Evolutionary conservation across 352 stramenopile genomes (phyloP), one percentile per base, ranked within the genome.

Genomic region (Phytophthora meadii): DNA sequence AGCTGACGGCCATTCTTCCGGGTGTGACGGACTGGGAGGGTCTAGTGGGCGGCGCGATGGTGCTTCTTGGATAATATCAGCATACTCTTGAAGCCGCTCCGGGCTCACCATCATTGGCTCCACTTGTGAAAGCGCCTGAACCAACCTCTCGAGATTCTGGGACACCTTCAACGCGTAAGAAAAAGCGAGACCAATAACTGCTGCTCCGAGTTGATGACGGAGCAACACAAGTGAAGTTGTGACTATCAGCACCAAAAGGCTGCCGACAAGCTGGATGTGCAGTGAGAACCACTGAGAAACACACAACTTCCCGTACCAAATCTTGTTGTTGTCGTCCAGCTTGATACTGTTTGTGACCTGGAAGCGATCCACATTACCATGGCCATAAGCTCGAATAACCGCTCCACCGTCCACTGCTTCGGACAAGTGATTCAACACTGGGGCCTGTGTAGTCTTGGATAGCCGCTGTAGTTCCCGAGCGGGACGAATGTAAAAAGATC

Each of bases 151-250:
- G 0, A 89, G 76, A 42, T 70, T 92, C 10, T 81, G 70, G 0
- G 84, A 94, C 14, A 98, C 88, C 48, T 94, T 92, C 9, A 94
- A 72, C 10, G 96, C 79, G 80, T 97, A 98, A 22, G 88, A 92
- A 45, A 98, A 95, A 2, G 97, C 73, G 4, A 98, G 65, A 10
- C 82, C 94, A 22, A 93, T 84, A 17, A 70, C 54, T 11, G 90
- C 90, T n/a, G 89, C 71, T 7, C 54, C 56, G 2, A 88, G 52
- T 47, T 73, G 17, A 41, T 88, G 34, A 36, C 70, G 71, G 27
- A 82, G 54, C 28, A 87, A 8, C n/a, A 84, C 70, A 5, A 98
- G 66, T 22, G 68, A 88, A 1, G 41, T 54, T 0, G 70, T 79
- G 14, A 82, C 67, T 2, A 88, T 90, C 57, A 99, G 89, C 0